Base-by-base conservation (phyloP, 2,329 filamentous ascomycete species). In the Aspergillus piperis region DNA sequence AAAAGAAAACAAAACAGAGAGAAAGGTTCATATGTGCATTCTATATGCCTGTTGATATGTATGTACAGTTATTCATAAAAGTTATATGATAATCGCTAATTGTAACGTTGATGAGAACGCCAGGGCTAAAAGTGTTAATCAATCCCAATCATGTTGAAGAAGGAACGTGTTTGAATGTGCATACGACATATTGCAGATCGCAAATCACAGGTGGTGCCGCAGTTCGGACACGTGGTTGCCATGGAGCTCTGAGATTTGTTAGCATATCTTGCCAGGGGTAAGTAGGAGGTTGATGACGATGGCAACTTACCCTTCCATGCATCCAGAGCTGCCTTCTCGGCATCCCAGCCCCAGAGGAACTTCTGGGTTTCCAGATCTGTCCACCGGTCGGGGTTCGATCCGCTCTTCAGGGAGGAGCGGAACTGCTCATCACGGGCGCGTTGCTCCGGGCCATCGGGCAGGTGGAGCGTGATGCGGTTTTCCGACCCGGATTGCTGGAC, bases 301-400 rank as follows among this genome's bases (percentile, higher is more conserved):
- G 4, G 17, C 27, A 64, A 62, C 67, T 62, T 58, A 75, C 71
- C 66, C 36, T 64, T 66, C 73, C 73, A 76, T n/a, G 65, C 64
- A 42, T 70, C 66, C 57, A 73, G 54, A 2, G 71, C 71, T 7
- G 62, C 69, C 55, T 70, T 69, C 57, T 76, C 75, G 2, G 74
- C 73, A 66, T 76, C 74, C 71, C 72, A 75, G 1, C 69, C 73
- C 74, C 75, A 77, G 23, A 77, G 51, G 17, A 73, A 68, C 70
- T 82, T 79, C 70, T 89, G 87, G 44, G 87, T 86, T 61, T 88
- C 85, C 11, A 84, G 84, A 68, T 86, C 87, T 6, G 84, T 82
- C 86, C 86, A 89, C 73, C 87, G 87, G 73, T 89, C 87, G 2
- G 86, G 86, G 41, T 71, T 76, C 3, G 64, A 60, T 5, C 66